Conservation (phyloP, 2,329 filamentous ascomycete species). For the Botrytis galanthina region DNA sequence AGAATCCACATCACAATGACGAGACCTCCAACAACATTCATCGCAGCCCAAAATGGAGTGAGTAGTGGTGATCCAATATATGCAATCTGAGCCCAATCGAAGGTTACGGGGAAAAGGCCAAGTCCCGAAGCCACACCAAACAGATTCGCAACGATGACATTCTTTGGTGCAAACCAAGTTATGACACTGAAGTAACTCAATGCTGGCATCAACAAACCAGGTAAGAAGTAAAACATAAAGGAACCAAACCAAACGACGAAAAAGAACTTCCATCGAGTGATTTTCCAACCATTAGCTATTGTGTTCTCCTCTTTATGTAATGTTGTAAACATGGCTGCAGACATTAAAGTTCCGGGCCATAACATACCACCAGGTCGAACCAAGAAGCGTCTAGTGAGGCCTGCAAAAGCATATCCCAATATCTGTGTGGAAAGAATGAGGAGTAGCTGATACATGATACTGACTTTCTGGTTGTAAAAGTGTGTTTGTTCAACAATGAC, state of each 20-base stretch:
- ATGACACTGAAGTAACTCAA: slow-evolving; percentile 87
- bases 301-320: slow-evolving; percentile 83
- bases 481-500: slow-evolving; percentile 87
- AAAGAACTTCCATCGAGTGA: slow-evolving; percentile 84
- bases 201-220: slow-evolving; percentile 77
- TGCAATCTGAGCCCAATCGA: slow-evolving; percentile 89
- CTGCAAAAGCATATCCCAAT: slow-evolving; percentile 81
- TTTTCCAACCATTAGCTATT: slow-evolving; percentile 75
- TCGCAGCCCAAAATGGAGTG: slow-evolving; percentile 81
- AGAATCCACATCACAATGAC: slow-evolving; percentile 83
- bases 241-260: slow-evolving; percentile 67
- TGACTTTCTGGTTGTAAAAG: slow-evolving; percentile 80
- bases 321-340: slow-evolving; percentile 84
- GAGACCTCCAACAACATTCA: slow-evolving; percentile 79
- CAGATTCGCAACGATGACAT: slow-evolving; percentile 80
- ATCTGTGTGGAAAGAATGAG: slow-evolving; percentile 85
- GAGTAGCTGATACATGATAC: slow-evolving; percentile 74
- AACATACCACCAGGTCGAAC: slow-evolving; percentile 88
- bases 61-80: slow-evolving; percentile 79
- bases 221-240: slow-evolving; percentile 81
- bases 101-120: slow-evolving; percentile 79
- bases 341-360: slow-evolving; percentile 86
- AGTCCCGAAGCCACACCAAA: slow-evolving; percentile 85
- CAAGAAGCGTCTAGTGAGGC: slow-evolving; percentile 74
- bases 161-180: slow-evolving; percentile 85